Evolutionary conservation across 2,329 filamentous ascomycete species (phyloP), one percentile per base, ranked within the genome.

Genomic region (Emmonsia crescens): DNA sequence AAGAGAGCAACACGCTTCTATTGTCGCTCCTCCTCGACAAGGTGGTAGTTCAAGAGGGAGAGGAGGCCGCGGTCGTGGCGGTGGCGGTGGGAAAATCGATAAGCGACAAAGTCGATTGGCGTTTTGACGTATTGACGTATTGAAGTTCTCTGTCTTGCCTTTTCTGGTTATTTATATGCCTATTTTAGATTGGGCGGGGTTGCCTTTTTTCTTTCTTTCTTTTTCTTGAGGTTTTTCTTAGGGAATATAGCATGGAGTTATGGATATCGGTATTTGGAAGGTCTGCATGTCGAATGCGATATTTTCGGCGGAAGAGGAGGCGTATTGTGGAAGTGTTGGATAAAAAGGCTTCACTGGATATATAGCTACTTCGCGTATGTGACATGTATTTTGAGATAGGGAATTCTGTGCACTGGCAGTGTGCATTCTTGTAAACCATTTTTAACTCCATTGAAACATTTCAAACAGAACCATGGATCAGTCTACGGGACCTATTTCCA

Each of bases 61-160:
- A 40, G 38, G 27, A 40, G 38, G 48, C 21, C 56, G 55, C 10
- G 51, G 42, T 31, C 33, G 52, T 36, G 27, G 21, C 27, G 21
- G 55, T 24, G n/a, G 51, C 31, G 36, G 60, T 14, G 42, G 63
- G 21, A 27, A 55, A 3, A 52, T 16, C 27, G 61, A 61, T 44
- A 66, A 65, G 49, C 60, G 64, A 24, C 65, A 66, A 56, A 65
- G 57, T 19, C 64, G 59, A 31, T 36, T 66, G 38, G 60, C 64
- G 24, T 66, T 66, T 61, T 61, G 62, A 24, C 61, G 51, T 14
- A n/a, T 24, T 14, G n/a, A n/a, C n/a, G n/a, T n/a, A n/a, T 51
- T 16, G 10, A 10, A 2, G 6, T 46, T 21, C 14, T 51, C 48
- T 29, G 8, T 46, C n/a, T 8, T 16, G 5, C 4, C 6, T 29